Evolutionary conservation across 257 asterid species (phyloP), one percentile per base, ranked within the genome.

Genomic region (Rubia yunnanensis): DNA sequence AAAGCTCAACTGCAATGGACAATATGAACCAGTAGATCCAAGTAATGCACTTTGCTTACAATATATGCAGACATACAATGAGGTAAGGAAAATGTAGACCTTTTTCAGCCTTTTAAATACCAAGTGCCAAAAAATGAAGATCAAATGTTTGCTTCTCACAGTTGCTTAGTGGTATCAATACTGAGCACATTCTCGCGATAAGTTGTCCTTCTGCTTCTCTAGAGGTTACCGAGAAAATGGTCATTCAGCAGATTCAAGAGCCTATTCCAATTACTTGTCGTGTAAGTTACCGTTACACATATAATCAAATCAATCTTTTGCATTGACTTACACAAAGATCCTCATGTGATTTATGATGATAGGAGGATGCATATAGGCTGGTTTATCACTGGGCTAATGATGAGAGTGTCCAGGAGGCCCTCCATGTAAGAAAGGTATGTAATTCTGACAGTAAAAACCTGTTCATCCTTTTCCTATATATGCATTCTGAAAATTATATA

Each of bases 381-480:
- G 62, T 54, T 30, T 63, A 69, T 48, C 57, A 70, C 32, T 80
- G 85, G 82, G 68, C 70, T 4, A 77, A 77, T 24, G 74, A 80
- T 23, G 53, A 74, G 31, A 32, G 27, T 62, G 78, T 77, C 24
- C 80, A 26, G 61, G 67, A 72, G 32, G 80, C 85, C 50, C 82
- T 80, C 32, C 80, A 74, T 74, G 60, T 77, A 39, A 59, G 80
- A 13, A 50, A 80, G 80, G 85, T 80, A 73, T 32, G 10, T 14
- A 28, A n/a, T 58, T 20, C 32, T 4, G 4, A 17, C n/a, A 0
- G 20, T 5, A 49, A 8, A 6, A 20, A 38, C 41, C 11, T 17
- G 15, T 24, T 66, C 18, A n/a, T 14, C 56, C 24, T 36, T 22
- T 23, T 7, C 13, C 15, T 60, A 14, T 50, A 14, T 4, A 65